Base-by-base conservation (phyloP, 1,284 basidiomycete species). In the Fomitiporia mediterranea region DNA sequence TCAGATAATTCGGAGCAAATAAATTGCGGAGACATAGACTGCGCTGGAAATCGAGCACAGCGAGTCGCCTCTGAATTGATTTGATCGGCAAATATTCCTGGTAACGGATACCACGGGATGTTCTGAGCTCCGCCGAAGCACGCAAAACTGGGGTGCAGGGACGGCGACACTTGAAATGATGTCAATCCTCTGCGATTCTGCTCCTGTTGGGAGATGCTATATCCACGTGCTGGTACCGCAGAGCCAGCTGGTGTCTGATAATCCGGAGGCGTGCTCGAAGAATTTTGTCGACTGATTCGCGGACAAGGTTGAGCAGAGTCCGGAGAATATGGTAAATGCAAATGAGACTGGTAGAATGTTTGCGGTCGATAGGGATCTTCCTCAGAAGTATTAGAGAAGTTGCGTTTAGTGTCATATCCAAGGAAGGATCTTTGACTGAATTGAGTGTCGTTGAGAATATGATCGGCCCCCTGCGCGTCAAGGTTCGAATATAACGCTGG, bases 1-100 rank as follows among this genome's bases (percentile, higher is more conserved):
- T 46, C 42, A 54, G 44, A 30, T 8, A 46, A 19, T 15, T 54
- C 53, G 28, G 42, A 46, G 23, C 13, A 46, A 21, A 28, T 15
- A 8, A 32, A 35, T 19, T 7, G 30, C 8, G 53, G 53, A 21
- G 42, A 54, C 2, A 19, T 15, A 17, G 42, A 32, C 19, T 44
- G 42, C 3, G 53, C 46, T 21, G 11, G 9, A 9, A 47, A 3
- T 21, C 32, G 51, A n/a, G 37, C 11, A 32, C 19, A n/a, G 25
- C 38, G 19, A 13, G 27, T n/a, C n/a, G 46, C 13, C 3, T 48
- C 27, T 8, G 28, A 17, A 17, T 32, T 13, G 32, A 34, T 6
- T 34, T 13, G 32, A 34, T 13, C 32, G 32, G 32, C 32, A 13
- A 6, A 6, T 34, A 13, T 34, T 6, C 13, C 32, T 6, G 6